phyloP scores from a whole-genome alignment of 164 flowering plant species.

The Berberis vulgaris region DNA sequence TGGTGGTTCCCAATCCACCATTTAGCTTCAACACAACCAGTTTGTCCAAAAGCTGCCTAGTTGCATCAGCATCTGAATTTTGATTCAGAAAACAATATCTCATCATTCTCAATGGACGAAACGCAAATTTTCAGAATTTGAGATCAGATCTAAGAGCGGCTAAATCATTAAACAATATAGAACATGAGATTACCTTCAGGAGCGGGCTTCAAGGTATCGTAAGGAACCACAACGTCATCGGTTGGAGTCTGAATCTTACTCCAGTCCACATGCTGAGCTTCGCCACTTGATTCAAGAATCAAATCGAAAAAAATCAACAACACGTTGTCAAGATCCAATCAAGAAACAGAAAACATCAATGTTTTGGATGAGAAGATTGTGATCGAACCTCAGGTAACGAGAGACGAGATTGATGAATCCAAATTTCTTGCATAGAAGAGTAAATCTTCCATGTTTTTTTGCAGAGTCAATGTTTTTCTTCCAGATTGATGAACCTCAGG shows the following conservation, averaged over 20 bases:
- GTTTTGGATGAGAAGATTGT: neutral
- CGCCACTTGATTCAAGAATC: conserved; percentile 46
- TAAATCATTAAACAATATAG: neutral
- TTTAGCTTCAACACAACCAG: conserved; percentile 83
- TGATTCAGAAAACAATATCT: conserved; percentile 1
- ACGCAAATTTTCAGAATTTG: no score
- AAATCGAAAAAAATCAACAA: neutral
- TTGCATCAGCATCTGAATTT: conserved; percentile 42
- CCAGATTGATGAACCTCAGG: no score
- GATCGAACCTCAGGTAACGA: conserved; percentile 78
- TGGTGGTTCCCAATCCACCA: conserved; percentile 69
- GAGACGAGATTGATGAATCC: conserved; percentile 87
- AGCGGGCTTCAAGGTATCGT: conserved; percentile 52
- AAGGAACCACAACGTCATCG: conserved; percentile 91
- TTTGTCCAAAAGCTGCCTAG: conserved; percentile 59
- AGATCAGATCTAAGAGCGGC: no score
- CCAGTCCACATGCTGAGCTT: conserved; percentile 91
- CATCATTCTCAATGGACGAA: no score
- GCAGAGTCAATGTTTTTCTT: no score
- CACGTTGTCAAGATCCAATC: neutral
- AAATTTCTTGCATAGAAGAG: conserved; percentile 44
- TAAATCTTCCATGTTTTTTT: no score
- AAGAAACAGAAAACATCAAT: neutral
- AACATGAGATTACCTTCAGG: conserved; percentile 50
- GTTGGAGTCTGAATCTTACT: conserved; percentile 97